Percentiles rank a stretch among this genome's conserved stretches.
Evolutionary conservation across 2,329 filamentous ascomycete species (phyloP).

Genomic region (Aspergillus pseudoviridinutans): DNA sequence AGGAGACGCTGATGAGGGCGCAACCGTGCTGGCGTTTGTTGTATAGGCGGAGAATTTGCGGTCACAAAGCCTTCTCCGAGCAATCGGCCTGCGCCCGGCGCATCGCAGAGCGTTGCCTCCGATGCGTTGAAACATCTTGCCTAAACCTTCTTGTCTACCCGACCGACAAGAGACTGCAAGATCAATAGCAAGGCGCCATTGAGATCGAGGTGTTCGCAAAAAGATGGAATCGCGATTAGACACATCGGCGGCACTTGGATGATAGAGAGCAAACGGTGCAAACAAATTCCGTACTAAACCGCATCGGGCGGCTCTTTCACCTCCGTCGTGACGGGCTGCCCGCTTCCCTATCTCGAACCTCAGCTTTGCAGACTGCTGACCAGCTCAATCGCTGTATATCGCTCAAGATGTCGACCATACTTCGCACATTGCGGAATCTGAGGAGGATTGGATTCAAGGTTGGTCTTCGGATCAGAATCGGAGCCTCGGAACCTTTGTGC

Average conservation of each 20-base stretch:
- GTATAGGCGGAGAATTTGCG: slow-evolving; percentile 38
- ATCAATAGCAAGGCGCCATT: neutral
- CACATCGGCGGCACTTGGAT: slow-evolving; percentile 1
- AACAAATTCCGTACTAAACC: slow-evolving; percentile 26
- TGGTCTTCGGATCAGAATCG: slow-evolving; percentile 11
- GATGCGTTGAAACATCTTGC: slow-evolving; percentile 38
- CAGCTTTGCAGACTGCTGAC: slow-evolving; percentile 8
- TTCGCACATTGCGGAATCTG: slow-evolving; percentile 81
- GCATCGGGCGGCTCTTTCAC: slow-evolving; percentile 19
- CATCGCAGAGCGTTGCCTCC: slow-evolving; percentile 36
- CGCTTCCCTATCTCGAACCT: slow-evolving; percentile 10
- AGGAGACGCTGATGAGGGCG: slow-evolving; percentile 37
- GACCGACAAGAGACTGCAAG: neutral
- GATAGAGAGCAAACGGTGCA: slow-evolving; percentile 32
- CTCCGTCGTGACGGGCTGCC: slow-evolving; percentile 17
- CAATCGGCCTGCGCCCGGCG: slow-evolving; percentile 28
- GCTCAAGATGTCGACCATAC: slow-evolving; percentile 79
- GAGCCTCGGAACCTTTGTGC: slow-evolving; percentile 15
- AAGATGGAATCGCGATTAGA: neutral
- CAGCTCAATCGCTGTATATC: slow-evolving; percentile 16
- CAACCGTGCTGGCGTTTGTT: slow-evolving; percentile 17
- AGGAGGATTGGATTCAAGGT: slow-evolving; percentile 87
- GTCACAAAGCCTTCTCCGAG: slow-evolving; percentile 26
- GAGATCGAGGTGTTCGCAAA: neutral
- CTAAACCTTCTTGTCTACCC: too few relatives aligned